phyloP scores from a whole-genome alignment of 306 rosid genomes.

The Cyclanthera cordifolia region DNA sequence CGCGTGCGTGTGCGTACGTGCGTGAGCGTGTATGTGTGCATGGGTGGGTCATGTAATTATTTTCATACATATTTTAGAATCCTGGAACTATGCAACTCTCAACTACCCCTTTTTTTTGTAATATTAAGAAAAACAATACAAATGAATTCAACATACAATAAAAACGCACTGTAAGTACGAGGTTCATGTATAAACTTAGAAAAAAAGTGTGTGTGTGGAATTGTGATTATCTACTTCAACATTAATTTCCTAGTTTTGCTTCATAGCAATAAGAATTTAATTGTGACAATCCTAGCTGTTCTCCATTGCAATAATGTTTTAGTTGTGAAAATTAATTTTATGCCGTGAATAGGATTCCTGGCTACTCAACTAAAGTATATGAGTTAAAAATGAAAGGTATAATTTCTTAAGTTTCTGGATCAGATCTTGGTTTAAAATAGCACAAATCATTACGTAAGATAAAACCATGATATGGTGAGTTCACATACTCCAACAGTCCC shows the following conservation, averaged over 20 bases:
- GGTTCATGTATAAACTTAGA: neutral
- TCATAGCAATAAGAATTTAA: neutral
- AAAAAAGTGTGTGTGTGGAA: too few species aligned
- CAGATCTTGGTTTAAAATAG: neutral
- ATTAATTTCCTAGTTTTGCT: neutral
- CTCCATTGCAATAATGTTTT: neutral
- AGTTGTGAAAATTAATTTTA: neutral
- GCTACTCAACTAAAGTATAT: neutral
- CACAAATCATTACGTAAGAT: neutral
- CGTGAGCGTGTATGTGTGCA: too few species aligned
- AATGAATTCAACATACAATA: neutral
- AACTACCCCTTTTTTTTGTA: neutral
- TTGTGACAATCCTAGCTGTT: neutral
- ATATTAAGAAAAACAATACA: neutral
- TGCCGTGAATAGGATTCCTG: too few species aligned
- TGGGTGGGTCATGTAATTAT: too few species aligned
- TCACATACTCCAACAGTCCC: slow-evolving; percentile 95
- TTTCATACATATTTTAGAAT: neutral
- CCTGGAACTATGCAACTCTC: neutral
- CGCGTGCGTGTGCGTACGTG: too few species aligned
- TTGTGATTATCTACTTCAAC: too few species aligned
- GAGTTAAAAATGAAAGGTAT: neutral
- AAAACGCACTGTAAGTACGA: neutral
- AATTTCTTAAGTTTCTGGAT: neutral
- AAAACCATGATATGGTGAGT: slow-evolving; percentile 6